Evolutionary conservation across 768 basidiomycete genomes (phyloP).

Genomic region (Tricholoma furcatifolium): DNA sequence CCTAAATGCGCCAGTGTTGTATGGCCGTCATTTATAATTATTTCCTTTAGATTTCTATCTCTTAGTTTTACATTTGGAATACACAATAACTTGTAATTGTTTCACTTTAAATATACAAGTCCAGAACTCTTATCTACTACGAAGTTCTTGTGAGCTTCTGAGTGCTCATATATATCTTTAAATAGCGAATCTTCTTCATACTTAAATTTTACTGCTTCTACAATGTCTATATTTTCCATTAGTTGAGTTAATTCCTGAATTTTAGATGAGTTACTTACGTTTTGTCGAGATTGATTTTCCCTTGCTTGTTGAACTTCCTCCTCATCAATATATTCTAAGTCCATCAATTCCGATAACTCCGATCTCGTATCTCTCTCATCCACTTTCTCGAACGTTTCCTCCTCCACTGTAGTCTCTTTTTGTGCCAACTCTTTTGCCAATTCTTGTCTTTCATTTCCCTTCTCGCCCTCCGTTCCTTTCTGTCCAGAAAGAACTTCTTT

Average conservation of each 20-base stretch:
- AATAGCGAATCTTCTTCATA: slow-evolving; percentile 19
- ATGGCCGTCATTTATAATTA: slow-evolving; percentile 24
- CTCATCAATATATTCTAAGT: no score
- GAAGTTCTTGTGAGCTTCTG: slow-evolving; percentile 16
- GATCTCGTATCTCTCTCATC: no score
- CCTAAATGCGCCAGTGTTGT: slow-evolving; percentile 26
- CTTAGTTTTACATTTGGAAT: slow-evolving; percentile 10
- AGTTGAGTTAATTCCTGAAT: not conserved
- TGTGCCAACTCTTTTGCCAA: no score
- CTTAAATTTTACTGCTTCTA: not conserved
- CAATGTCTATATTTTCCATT: not conserved
- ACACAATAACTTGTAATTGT: slow-evolving; percentile 6
- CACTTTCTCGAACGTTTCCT: no score
- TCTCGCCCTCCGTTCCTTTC: no score
- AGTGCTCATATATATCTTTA: slow-evolving; percentile 5
- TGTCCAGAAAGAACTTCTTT: no score
- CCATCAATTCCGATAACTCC: no score
- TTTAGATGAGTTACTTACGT: no score
- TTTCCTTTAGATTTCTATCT: slow-evolving; percentile 16
- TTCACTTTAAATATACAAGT: slow-evolving; percentile 12
- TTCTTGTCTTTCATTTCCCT: no score
- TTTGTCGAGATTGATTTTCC: no score
- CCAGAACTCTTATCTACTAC: slow-evolving; percentile 7
- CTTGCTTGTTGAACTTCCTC: no score
- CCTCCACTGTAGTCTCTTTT: no score